Evolutionary conservation across 2,329 filamentous ascomycete genomes (phyloP).

Genomic region (Exutisphaerella laricina): DNA sequence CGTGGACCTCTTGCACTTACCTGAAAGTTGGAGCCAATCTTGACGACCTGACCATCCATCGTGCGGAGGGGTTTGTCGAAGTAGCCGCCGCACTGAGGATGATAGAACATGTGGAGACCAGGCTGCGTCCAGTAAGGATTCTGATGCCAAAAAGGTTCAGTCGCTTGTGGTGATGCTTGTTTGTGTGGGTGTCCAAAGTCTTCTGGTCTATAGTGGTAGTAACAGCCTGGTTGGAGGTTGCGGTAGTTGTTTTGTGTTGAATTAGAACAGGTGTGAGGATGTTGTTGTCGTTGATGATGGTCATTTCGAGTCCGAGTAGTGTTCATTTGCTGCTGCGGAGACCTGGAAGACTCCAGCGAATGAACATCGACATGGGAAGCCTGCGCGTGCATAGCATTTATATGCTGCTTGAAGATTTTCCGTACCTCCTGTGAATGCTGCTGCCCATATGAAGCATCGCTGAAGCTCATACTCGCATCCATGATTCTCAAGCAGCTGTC

Average conservation of each 20-base stretch:
- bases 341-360: too few relatives aligned
- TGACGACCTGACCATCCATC: slow-evolving; percentile 4
- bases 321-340: too few relatives aligned
- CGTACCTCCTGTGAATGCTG: too few relatives aligned
- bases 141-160: slow-evolving; percentile 16
- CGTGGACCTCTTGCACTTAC: too few relatives aligned
- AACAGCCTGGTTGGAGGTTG: neutral
- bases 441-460: too few relatives aligned
- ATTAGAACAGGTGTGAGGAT: neutral
- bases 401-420: too few relatives aligned
- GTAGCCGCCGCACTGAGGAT: slow-evolving; percentile 6
- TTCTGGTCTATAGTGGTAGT: neutral
- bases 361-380: too few relatives aligned
- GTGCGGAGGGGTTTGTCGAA: slow-evolving; percentile 9
- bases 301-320: too few relatives aligned
- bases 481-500: too few relatives aligned
- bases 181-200: slow-evolving; percentile 5
- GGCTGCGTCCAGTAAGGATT: slow-evolving; percentile 11
- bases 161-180: neutral
- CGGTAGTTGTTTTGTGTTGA: neutral
- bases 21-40: slow-evolving; percentile 11
- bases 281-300: too few relatives aligned
- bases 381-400: too few relatives aligned
- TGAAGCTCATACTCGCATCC: too few relatives aligned
- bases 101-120: slow-evolving; percentile 9